phyloP scores from a whole-genome alignment of 2,329 filamentous ascomycete genomes.

The Epichloe glyceriae region DNA sequence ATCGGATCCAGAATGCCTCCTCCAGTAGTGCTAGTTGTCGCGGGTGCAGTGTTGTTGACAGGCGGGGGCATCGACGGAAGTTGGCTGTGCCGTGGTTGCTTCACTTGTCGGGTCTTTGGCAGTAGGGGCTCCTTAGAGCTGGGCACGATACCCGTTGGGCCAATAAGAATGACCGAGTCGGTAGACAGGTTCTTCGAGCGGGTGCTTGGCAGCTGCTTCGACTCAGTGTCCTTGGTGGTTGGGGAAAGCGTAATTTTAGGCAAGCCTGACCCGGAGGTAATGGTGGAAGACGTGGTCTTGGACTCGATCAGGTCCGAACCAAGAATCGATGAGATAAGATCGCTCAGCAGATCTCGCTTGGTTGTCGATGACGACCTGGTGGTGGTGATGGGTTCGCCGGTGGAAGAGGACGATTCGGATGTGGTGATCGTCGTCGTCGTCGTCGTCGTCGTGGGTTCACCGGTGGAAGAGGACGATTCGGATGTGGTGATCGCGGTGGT shows the following conservation, averaged over 20 bases:
- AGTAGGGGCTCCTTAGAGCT: neutral
- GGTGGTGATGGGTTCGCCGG: conserved; percentile 9
- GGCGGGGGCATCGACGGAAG: neutral
- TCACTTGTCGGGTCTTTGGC: neutral
- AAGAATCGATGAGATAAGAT: conserved; percentile 14
- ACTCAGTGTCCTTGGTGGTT: neutral
- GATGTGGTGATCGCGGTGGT: conserved; percentile 23
- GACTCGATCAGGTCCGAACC: neutral
- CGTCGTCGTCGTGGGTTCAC: conserved; percentile 10
- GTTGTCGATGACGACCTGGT: conserved; percentile 8
- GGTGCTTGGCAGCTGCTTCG: neutral
- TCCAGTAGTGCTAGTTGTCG: neutral
- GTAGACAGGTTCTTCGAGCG: neutral
- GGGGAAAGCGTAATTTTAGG: neutral
- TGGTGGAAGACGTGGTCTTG: neutral
- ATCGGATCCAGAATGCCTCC: conserved; percentile 13
- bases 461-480: conserved; percentile 9
- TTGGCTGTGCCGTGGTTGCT: neutral
- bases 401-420: conserved; percentile 10
- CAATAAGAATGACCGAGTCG: conserved; percentile 14
- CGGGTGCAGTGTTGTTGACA: conserved; percentile 1
- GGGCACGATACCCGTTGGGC: conserved; percentile 15
- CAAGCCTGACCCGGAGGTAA: neutral
- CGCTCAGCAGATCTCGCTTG: conserved; percentile 10
- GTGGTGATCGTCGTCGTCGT: conserved; percentile 22